Percentiles rank a stretch among this genome's conserved stretches.
Evolutionary conservation across 306 rosid genomes (phyloP).

Genomic region (Inga laurina): DNA sequence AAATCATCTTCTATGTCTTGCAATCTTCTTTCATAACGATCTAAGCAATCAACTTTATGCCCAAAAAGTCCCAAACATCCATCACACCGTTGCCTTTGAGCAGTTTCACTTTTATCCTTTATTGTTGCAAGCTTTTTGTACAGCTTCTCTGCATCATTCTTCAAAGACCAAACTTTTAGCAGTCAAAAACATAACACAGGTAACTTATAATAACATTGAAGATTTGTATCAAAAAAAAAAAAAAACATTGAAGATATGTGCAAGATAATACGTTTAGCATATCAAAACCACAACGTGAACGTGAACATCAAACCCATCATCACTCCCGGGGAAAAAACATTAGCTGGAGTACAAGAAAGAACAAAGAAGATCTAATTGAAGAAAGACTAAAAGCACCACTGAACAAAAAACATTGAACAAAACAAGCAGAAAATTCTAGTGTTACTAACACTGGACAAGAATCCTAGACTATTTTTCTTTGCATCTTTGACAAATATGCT

Average conservation of each 20-base stretch:
- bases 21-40: slow-evolving; percentile 63
- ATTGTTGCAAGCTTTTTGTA: slow-evolving; percentile 54
- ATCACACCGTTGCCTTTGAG: slow-evolving; percentile 48
- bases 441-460: background rate
- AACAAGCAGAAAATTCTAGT: background rate
- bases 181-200: slow-evolving; percentile 2
- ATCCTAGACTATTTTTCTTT: background rate
- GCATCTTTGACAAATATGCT: background rate
- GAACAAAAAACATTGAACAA: background rate
- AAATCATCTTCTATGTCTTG: slow-evolving; percentile 62
- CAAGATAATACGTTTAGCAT: slow-evolving; percentile 1
- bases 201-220: slow-evolving; percentile 11
- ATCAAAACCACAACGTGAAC: slow-evolving; percentile 2
- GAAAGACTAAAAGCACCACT: slow-evolving; percentile 13
- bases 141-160: slow-evolving; percentile 71
- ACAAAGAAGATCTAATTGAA: background rate
- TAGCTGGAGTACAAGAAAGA: background rate
- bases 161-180: slow-evolving; percentile 30
- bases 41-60: slow-evolving; percentile 48
- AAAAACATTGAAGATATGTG: background rate
- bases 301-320: background rate
- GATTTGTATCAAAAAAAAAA: too few relatives aligned
- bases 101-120: slow-evolving; percentile 37
- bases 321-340: background rate
- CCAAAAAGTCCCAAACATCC: slow-evolving; percentile 74